Evolutionary conservation across 208 protist genomes (phyloP), one percentile per base, ranked within the genome.

Genomic region (Naegleria fowleri): DNA sequence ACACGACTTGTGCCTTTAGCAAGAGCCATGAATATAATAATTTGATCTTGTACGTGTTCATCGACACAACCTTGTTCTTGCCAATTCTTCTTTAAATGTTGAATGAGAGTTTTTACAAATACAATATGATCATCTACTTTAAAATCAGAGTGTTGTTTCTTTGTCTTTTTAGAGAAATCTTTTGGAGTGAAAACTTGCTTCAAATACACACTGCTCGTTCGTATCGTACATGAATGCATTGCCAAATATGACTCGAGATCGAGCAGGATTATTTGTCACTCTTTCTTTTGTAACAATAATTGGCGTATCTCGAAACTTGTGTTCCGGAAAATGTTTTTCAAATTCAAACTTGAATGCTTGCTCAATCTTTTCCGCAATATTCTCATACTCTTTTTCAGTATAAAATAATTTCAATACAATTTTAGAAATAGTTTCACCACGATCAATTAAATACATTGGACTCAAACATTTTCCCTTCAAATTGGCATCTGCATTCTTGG

Each of bases 41-140:
- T 36, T 33, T 90, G 87, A 48, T 90, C 87, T 79, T 90, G 87
- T n/a, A 79, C 19, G 48, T 79, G 25, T 90, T 75, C 51, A 90
- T 90, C 87, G 13, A 90, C 87, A 90, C 87, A 90, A 33, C 87
- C 48, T 15, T 33, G 11, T 67, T 89, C 86, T 7, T 52, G 55
- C n/a, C 29, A 67, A 25, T 89, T 22, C 29, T 89, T 58, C 25
- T 36, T 22, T 38, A 88, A 58, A 38, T 38, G 16, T 36, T n/a
- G 11, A 13, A 88, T 5, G 16, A 58, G 5, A 19, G 33, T 7
- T 0, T 43, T 43, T 7, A 36, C 22, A 43, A 22, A 16, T 4
- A 5, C 22, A 43, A 43, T 11, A 29, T 85, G n/a, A 43, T 39
- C 79, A 43, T 85, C 38, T 11, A 43, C n/a, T 43, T 43, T 43